Evolutionary conservation across 78 protist genomes (phyloP).

Genomic region (Dictyostelium brefeldianum): DNA sequence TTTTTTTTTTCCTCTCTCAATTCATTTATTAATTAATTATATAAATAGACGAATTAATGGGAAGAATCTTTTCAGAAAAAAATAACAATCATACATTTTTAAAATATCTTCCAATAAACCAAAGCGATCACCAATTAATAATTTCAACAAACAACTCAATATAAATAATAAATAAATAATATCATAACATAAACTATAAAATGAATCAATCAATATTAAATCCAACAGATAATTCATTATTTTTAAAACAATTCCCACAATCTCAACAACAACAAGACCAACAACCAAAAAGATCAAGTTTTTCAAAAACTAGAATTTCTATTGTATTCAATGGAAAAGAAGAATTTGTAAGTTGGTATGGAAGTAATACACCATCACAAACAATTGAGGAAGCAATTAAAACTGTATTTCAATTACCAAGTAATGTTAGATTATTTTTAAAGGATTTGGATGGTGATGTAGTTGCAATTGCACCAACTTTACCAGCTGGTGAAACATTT

Average conservation of each 20-base stretch:
- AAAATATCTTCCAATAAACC: neutral
- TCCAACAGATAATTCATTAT: neutral
- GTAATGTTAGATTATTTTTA: conserved; percentile 11
- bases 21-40: neutral
- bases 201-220: conserved; percentile 20
- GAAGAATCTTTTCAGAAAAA: neutral
- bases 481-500: conserved; percentile 61
- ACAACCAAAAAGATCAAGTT: conserved; percentile 2
- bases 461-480: conserved; percentile 60
- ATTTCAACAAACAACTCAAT: neutral
- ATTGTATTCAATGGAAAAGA: conserved; percentile 27
- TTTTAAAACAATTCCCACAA: neutral
- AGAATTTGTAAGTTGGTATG: conserved; percentile 62
- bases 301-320: conserved; percentile 44
- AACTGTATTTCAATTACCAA: conserved; percentile 52
- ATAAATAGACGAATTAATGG: conserved; percentile 7
- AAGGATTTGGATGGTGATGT: conserved; percentile 72
- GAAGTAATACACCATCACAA: conserved; percentile 30
- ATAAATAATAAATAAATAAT: neutral
- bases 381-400: conserved; percentile 70
- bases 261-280: neutral
- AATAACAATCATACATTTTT: neutral
- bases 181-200: neutral
- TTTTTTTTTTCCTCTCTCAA: neutral
- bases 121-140: conserved; percentile 6